These are phyloP conservation scores for Saccharomycopsis hybrid DNA, from an alignment of 1,139 yeast species.

Conservation along the genomic window DNA sequence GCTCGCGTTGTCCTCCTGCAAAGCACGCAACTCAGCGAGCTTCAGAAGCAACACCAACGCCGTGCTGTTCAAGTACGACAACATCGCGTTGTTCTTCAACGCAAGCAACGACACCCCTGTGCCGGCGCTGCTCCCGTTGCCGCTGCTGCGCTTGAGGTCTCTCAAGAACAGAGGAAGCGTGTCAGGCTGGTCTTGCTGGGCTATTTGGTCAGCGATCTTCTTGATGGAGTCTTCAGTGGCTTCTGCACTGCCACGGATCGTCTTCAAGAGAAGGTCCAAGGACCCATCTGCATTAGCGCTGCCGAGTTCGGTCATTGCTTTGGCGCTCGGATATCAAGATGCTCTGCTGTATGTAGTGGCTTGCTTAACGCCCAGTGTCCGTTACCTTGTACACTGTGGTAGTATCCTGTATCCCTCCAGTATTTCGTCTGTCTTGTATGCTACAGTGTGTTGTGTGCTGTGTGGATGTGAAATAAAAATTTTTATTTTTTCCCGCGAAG, in stretches of 20 bases:
- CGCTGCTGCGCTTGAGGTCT: conserved; percentile 30
- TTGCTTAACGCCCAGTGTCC: too few species aligned
- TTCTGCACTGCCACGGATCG: conserved; percentile 32
- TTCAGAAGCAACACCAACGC: conserved; percentile 50
- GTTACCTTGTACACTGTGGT: too few species aligned
- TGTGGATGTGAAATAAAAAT: too few species aligned
- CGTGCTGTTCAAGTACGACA: conserved; percentile 71
- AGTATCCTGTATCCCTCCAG: too few species aligned
- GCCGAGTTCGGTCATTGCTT: too few species aligned
- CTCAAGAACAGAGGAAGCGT: conserved; percentile 31
- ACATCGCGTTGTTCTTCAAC: conserved; percentile 68
- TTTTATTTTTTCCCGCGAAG: too few species aligned
- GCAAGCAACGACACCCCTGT: conserved; percentile 70
- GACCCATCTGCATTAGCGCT: too few species aligned
- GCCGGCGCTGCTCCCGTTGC: conserved; percentile 27
- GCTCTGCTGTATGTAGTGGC: too few species aligned
- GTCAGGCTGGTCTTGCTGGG: conserved; percentile 15
- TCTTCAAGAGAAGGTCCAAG: conserved; percentile 39
- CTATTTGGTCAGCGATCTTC: conserved; percentile 10
- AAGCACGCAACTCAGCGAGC: conserved; percentile 36
- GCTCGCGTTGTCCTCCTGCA: conserved; percentile 19
- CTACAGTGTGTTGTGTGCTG: too few species aligned
- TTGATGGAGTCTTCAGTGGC: conserved; percentile 29
- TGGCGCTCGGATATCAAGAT: too few species aligned
- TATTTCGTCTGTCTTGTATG: too few species aligned